phyloP scores from a whole-genome alignment of 2,329 filamentous ascomycete species.

The Aspergillus fischeri region DNA sequence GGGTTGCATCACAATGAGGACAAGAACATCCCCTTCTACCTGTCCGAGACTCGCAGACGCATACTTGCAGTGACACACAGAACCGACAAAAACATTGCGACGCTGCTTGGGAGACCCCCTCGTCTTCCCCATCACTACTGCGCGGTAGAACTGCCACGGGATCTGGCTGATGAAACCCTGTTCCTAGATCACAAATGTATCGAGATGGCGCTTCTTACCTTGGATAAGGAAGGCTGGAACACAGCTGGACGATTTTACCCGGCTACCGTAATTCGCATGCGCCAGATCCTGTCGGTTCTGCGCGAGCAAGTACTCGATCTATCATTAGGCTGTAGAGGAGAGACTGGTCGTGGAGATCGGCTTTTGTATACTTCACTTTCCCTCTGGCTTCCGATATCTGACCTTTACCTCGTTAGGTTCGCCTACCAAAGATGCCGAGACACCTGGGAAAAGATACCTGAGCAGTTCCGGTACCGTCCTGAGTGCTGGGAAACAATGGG shows the following conservation, averaged over 20 bases:
- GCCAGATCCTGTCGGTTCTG: conserved; percentile 17
- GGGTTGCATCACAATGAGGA: too few species aligned
- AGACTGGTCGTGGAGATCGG: too few species aligned
- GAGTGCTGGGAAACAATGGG: conserved; percentile 10
- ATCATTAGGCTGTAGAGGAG: conserved; percentile 14
- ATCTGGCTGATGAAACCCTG: conserved; percentile 1
- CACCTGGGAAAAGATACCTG: conserved; percentile 15
- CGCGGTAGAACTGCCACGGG: conserved; percentile 1
- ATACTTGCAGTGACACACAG: too few species aligned
- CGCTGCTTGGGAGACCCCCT: conserved; percentile 2
- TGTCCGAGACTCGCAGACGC: too few species aligned
- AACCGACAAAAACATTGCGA: too few species aligned
- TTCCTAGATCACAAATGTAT: conserved; percentile 5
- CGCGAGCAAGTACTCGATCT: conserved; percentile 22
- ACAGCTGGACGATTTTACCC: conserved; percentile 12
- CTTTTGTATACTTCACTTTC: too few species aligned
- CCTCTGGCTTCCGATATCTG: background rate
- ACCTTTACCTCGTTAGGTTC: background rate
- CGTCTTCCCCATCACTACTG: conserved; percentile 4
- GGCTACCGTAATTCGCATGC: conserved; percentile 16
- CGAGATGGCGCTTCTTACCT: conserved; percentile 6
- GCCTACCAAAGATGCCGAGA: conserved; percentile 13
- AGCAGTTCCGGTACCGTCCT: conserved; percentile 15
- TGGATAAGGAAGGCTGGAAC: conserved; percentile 20
- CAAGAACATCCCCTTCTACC: too few species aligned